These are phyloP conservation scores for Coemansia sp. DNA, from an alignment of 192 early-diverging fungal species.

Conservation along the genomic window DNA sequence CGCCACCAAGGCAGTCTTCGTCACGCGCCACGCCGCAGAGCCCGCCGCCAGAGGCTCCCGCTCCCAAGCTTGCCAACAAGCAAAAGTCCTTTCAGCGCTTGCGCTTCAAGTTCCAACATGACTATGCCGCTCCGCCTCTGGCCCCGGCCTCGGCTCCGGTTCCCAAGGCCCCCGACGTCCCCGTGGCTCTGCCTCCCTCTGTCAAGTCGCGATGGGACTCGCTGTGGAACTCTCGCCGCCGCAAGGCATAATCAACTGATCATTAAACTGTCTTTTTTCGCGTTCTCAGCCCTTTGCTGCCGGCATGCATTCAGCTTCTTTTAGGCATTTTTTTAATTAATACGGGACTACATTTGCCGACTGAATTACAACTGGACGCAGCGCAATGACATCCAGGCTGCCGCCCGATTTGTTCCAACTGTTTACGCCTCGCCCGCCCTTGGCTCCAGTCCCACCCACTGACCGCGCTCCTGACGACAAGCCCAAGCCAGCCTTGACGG, in stretches of 20 bases:
- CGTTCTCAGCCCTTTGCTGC: neutral
- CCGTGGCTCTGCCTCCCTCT: neutral
- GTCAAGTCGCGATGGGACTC: constrained; percentile 40
- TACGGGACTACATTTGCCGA: neutral
- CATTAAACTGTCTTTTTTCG: neutral
- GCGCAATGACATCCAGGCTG: constrained; percentile 43
- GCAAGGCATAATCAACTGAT: constrained; percentile 15
- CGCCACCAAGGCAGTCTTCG: neutral
- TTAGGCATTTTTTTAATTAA: neutral
- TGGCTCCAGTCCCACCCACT: constrained; percentile 17
- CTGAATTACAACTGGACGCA: neutral
- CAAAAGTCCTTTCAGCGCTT: constrained; percentile 46
- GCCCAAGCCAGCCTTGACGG: constrained; percentile 28
- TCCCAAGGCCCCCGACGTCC: neutral
- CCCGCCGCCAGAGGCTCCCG: constrained; percentile 1
- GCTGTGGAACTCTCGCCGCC: constrained; percentile 44
- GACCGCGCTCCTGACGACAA: constrained; percentile 30
- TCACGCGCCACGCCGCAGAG: neutral
- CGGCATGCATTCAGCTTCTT: neutral
- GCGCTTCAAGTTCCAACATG: constrained; percentile 32
- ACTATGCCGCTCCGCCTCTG: constrained; percentile 4
- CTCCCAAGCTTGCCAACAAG: constrained; percentile 11
- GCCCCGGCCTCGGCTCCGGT: neutral
- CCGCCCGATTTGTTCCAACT: constrained; percentile 45
- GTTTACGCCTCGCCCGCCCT: constrained; percentile 48